Conservation (phyloP, 352 stramenopile genomes). For the Thalassiosira gravida region DNA sequence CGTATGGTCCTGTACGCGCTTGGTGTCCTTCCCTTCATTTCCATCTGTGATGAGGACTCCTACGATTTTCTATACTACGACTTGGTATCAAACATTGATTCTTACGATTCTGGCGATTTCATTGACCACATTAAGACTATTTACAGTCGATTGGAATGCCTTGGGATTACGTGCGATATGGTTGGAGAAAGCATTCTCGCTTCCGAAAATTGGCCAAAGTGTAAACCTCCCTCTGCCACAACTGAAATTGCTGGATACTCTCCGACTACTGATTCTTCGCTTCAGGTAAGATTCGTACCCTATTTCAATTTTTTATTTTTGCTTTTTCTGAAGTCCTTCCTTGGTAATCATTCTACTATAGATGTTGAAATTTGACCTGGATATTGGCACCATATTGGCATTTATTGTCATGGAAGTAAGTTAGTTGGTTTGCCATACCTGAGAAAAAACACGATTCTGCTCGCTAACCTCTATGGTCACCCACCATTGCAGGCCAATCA, state of each 20-base stretch:
- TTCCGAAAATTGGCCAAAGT: conserved; percentile 50
- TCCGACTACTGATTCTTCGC: conserved; percentile 41
- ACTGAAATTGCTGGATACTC: conserved; percentile 64
- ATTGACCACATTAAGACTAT: conserved; percentile 42
- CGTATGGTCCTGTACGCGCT: conserved; percentile 79
- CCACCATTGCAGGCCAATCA: conserved; percentile 43
- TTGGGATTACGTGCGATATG: conserved; percentile 73
- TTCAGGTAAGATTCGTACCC: conserved; percentile 41
- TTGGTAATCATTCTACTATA: conserved; percentile 3
- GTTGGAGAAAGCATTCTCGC: conserved; percentile 59
- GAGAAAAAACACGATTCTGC: neutral
- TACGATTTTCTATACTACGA: conserved; percentile 62
- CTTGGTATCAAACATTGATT: conserved; percentile 48
- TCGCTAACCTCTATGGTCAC: neutral
- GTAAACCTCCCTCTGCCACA: conserved; percentile 32
- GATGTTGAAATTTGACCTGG: conserved; percentile 73
- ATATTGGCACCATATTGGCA: conserved; percentile 76
- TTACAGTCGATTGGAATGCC: conserved; percentile 70
- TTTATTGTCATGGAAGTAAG: conserved; percentile 74
- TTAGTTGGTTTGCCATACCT: neutral
- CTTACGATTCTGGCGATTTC: conserved; percentile 40
- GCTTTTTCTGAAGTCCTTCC: neutral
- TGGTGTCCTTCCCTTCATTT: conserved; percentile 68
- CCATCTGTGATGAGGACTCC: conserved; percentile 65
- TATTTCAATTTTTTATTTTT: neutral